Evolutionary conservation across 345 rosid species (phyloP), one percentile per base, ranked within the genome.

Genomic region (Moricandia moricandioides): DNA sequence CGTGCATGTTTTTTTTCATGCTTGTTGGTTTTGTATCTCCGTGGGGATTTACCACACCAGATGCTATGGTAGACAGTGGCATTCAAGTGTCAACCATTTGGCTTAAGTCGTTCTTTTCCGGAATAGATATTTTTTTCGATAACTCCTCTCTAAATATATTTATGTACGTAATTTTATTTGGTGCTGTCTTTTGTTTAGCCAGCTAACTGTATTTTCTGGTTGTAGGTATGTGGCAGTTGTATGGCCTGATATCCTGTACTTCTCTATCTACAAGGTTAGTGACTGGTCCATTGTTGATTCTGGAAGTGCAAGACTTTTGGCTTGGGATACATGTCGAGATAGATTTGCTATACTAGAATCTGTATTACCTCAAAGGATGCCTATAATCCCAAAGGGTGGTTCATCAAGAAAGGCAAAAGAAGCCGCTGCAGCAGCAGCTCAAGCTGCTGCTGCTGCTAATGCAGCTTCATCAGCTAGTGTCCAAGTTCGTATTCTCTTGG

Each of bases 391-490:
- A 7, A 92, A 92, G 78, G 96, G 98, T 35, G 84, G 89, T 73
- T 94, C 96, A 74, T 91, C 97, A 34, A 89, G 89, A 82, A 92
- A 80, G 81, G 97, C 99, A 21, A 95, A 81, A 83, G 99, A 90
- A 81, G 97, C 99, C n/a, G 99, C 99, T 49, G 97, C 95, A 54
- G 97, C 96, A 10, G 97, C 97, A 69, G 97, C 93, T 64, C 97
- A 92, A 79, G 99, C 99, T 58, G 97, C 97, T 11, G 93, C 93
- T 2, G 98, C 98, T 78, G 97, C 97, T 73, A 79, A 81, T 78
- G 98, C 98, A 77, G 94, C 99, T 82, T 85, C 97, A 71, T 80
- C 93, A 0, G 97, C 99, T 40, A 82, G 87, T 77, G 99, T 95
- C 76, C 99, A 95, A 95, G 98, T 93, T 73, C 99, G 98, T 71